phyloP scores from a whole-genome alignment of 108 stramenopile species.

The Epipyxis sp. region DNA sequence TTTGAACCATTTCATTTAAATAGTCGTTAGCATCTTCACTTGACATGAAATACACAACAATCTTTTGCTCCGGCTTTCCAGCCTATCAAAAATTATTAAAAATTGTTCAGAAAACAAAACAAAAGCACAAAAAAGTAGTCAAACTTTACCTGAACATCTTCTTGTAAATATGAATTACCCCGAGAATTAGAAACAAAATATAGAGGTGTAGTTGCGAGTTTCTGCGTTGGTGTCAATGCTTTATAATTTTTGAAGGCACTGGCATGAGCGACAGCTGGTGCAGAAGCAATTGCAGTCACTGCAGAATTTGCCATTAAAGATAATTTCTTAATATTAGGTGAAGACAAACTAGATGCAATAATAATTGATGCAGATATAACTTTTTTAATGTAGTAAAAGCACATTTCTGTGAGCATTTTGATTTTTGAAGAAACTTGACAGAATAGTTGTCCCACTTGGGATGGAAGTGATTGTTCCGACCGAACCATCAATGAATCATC shows the following conservation, averaged over 20 bases:
- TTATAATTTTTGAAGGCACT: background rate
- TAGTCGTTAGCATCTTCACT: slow-evolving; percentile 3
- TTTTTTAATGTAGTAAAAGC: background rate
- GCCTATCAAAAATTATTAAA: background rate
- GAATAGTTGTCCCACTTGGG: background rate
- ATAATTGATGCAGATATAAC: background rate
- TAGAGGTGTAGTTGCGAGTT: background rate
- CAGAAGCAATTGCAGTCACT: background rate
- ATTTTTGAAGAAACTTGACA: background rate
- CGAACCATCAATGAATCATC: no score
- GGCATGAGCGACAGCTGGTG: background rate
- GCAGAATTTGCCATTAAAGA: background rate
- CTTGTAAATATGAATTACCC: slow-evolving; percentile 8
- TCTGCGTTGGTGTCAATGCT: background rate
- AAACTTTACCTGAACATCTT: slow-evolving; percentile 2
- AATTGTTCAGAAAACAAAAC: background rate
- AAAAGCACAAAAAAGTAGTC: background rate
- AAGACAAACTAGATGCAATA: background rate
- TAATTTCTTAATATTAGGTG: background rate
- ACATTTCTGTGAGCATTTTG: background rate
- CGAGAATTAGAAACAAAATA: slow-evolving; percentile 6
- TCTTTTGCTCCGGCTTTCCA: background rate
- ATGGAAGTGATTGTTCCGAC: no score
- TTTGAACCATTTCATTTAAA: slow-evolving; percentile 8
- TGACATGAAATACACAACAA: slow-evolving; percentile 4